Percentiles rank a stretch among this genome's conserved stretches.
Conservation (phyloP, 176 grass and related monocot species). For the Juncus inflexus region DNA sequence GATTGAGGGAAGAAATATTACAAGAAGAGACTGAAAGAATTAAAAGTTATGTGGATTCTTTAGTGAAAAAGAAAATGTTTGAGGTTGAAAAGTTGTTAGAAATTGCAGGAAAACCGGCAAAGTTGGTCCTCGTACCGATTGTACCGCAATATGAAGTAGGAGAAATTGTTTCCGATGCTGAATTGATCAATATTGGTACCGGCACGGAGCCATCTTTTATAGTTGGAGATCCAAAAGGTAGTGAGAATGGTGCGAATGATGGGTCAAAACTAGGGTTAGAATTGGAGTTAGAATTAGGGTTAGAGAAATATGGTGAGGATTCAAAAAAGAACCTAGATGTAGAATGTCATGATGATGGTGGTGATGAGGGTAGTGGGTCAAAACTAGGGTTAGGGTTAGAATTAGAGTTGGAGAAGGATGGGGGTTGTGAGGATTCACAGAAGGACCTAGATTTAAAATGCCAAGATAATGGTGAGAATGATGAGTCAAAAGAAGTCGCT, state of each 20-base stretch:
- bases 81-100: conserved; percentile 24
- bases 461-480: not conserved
- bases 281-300: not conserved
- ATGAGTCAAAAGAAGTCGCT: not conserved
- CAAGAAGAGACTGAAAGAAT: conserved; percentile 26
- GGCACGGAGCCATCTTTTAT: no score
- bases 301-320: no score
- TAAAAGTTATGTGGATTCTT: not conserved
- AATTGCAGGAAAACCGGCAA: conserved; percentile 1
- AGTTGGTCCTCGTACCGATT: conserved; percentile 14
- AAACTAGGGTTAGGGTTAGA: not conserved
- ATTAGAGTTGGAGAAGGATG: not conserved
- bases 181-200: no score
- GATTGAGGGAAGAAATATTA: conserved; percentile 17
- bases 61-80: conserved; percentile 9
- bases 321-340: no score
- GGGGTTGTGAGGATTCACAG: no score
- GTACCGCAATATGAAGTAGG: no score
- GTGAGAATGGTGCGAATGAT: not conserved
- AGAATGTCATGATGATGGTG: not conserved
- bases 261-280: conserved; percentile 3
- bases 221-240: no score
- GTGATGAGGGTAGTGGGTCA: not conserved
- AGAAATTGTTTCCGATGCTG: no score
- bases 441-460: no score